Base-by-base conservation (phyloP, 192 early-diverging fungal genomes). In the Entomortierella chlamydospora region DNA sequence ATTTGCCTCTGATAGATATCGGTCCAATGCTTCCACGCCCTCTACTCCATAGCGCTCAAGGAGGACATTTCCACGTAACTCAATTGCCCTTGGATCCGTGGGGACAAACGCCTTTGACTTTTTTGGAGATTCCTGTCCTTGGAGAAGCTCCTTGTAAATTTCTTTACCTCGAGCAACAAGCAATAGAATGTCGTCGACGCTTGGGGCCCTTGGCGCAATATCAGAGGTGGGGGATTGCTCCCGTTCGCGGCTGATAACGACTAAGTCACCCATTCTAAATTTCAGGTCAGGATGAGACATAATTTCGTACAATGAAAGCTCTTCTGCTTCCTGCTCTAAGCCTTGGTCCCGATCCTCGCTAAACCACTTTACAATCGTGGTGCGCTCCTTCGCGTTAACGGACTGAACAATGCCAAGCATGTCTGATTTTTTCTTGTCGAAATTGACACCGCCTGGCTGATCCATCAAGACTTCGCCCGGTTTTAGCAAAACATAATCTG, bases 351-450 rank as follows among this genome's bases (percentile, higher is more conserved):
- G 73, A 59, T 73, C 83, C 28, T 80, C 81, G n/a, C 70, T 78
- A 41, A 84, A 76, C 83, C 83, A 84, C 23, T 81, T 81, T 17
- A 84, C 76, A 13, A 58, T 42, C 0, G 81, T 55, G 0, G 73
- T 76, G 12, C 81, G 66, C 20, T 80, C 74, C 42, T 66, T 56
- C 30, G 83, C 69, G 28, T 83, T 66, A 28, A 64, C 80, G 28
- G 68, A 68, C 39, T 84, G 83, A 4, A 82, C 81, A 28, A 84
- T 83, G 2, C 83, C 83, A 33, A 84, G 65, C 72, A 68, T 64
- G 33, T 82, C 74, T 0, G 80, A 64, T 30, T 73, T 72, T 43
- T 72, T 81, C 28, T 56, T 53, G 64, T 82, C 79, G 18, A 78
- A 70, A 10, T 55, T 62, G 11, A 78, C 45, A 6, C 69, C 74